A percentile compares a stretch with the other conserved stretches of the same genome.
These are phyloP conservation scores for Fibroporia radiculosa DNA, from an alignment of 768 basidiomycete species.

Conservation along the genomic window DNA sequence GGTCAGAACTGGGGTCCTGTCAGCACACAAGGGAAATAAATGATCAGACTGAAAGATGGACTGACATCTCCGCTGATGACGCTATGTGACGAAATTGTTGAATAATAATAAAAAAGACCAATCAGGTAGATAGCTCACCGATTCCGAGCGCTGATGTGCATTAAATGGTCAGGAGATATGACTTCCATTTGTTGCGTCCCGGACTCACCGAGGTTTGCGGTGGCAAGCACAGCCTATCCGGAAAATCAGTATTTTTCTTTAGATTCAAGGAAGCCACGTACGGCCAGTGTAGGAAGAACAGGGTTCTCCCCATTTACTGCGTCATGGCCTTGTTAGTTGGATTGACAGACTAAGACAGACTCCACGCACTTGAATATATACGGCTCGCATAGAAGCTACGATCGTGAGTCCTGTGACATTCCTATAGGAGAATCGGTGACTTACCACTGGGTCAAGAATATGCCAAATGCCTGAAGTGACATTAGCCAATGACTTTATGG, in stretches of 20 bases:
- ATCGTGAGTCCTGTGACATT: background rate
- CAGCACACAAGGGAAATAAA: background rate
- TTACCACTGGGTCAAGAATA: conserved; percentile 14
- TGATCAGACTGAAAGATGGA: too few relatives aligned
- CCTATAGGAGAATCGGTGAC: background rate
- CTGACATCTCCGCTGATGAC: conserved; percentile 2
- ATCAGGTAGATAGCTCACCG: conserved; percentile 2
- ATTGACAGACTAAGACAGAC: background rate
- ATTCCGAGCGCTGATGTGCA: conserved; percentile 1
- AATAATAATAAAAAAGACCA: too few relatives aligned
- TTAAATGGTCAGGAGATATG: background rate
- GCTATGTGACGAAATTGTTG: too few relatives aligned
- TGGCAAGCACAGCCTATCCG: background rate
- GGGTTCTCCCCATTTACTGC: conserved; percentile 1
- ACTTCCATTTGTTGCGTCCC: background rate
- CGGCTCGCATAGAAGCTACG: conserved; percentile 16
- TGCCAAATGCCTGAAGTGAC: conserved; percentile 8
- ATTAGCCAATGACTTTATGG: background rate
- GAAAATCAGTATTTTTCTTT: background rate
- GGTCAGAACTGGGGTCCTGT: conserved; percentile 1
- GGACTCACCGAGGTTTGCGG: background rate
- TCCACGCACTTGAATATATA: conserved; percentile 4
- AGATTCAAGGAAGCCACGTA: conserved; percentile 1
- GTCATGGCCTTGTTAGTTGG: background rate
- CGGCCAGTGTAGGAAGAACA: conserved; percentile 3